Evolutionary conservation across 306 rosid species (phyloP).

Genomic region (Morella rubra): DNA sequence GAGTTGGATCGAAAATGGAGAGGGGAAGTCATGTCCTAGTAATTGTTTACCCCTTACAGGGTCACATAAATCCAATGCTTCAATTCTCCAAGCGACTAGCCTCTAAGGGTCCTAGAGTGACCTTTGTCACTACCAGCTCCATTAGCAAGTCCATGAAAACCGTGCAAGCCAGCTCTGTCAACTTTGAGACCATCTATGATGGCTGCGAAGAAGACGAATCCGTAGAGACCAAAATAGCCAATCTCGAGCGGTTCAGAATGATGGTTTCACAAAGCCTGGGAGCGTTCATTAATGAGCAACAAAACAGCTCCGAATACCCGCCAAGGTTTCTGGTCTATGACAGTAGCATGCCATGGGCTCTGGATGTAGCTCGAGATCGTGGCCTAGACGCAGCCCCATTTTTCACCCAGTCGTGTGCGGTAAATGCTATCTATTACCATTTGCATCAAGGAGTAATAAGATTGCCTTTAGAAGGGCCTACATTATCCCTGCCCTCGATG

Average conservation of each 20-base stretch:
- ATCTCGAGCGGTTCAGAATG: neutral
- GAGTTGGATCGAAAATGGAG: slow-evolving; percentile 3
- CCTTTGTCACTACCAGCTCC: slow-evolving; percentile 12
- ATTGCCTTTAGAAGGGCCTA: slow-evolving; percentile 4
- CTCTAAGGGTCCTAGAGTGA: slow-evolving; percentile 27
- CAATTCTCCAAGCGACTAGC: slow-evolving; percentile 33
- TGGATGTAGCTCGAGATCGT: slow-evolving; percentile 24
- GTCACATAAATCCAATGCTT: slow-evolving; percentile 37
- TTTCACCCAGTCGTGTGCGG: slow-evolving; percentile 25
- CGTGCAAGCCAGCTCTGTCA: neutral
- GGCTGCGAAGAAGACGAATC: slow-evolving; percentile 9
- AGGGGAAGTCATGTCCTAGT: slow-evolving; percentile 8
- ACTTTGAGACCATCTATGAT: slow-evolving; percentile 26
- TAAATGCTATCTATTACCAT: slow-evolving; percentile 16
- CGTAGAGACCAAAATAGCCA: neutral
- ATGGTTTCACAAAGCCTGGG: slow-evolving; percentile 6
- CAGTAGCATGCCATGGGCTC: slow-evolving; percentile 30
- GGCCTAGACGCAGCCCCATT: slow-evolving; percentile 31
- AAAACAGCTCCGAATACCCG: neutral
- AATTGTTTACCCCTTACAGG: slow-evolving; percentile 29
- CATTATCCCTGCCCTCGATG: slow-evolving; percentile 11
- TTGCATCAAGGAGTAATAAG: neutral
- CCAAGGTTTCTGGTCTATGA: slow-evolving; percentile 28
- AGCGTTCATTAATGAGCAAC: neutral
- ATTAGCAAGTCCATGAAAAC: slow-evolving; percentile 2